These are phyloP conservation scores for Lojkania enalia DNA, from an alignment of 2,329 filamentous ascomycete species.

Conservation along the genomic window DNA sequence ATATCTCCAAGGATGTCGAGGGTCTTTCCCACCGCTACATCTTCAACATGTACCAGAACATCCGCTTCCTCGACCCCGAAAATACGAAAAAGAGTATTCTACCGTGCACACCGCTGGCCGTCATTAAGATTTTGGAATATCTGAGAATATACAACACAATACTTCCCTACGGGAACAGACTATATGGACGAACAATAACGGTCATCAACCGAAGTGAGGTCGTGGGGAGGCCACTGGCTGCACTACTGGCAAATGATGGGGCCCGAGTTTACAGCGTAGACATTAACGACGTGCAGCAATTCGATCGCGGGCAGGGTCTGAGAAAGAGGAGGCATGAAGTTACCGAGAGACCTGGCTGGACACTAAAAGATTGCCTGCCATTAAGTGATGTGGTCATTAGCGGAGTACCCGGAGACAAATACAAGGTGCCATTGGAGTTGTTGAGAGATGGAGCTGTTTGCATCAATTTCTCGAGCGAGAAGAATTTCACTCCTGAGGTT, in stretches of 20 bases:
- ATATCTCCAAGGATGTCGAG: conserved; percentile 90
- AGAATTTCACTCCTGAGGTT: conserved; percentile 88
- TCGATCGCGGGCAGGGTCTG: conserved; percentile 86
- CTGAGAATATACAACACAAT: conserved; percentile 96
- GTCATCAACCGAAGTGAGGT: conserved; percentile 97
- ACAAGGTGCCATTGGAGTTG: conserved; percentile 84
- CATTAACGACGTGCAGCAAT: conserved; percentile 86
- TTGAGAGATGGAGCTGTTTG: conserved; percentile 92
- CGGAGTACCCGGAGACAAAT: conserved; percentile 84
- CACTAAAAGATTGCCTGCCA: conserved; percentile 77
- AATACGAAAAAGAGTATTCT: conserved; percentile 87
- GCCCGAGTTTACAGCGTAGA: conserved; percentile 95
- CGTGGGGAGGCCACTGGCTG: conserved; percentile 88
- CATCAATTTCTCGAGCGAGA: conserved; percentile 96
- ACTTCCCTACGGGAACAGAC: conserved; percentile 85
- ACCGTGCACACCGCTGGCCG: conserved; percentile 91
- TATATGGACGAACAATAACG: conserved; percentile 92
- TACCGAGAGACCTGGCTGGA: conserved; percentile 78
- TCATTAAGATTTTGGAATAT: conserved; percentile 96
- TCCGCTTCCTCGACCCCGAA: conserved; percentile 84
- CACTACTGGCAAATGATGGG: conserved; percentile 92
- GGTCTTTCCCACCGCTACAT: conserved; percentile 91
- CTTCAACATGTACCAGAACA: conserved; percentile 99
- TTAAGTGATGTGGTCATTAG: conserved; percentile 93
- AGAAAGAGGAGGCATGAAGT: conserved; percentile 85